Base-by-base conservation (phyloP, 331 rosid genomes). In the Saraca asoca region DNA sequence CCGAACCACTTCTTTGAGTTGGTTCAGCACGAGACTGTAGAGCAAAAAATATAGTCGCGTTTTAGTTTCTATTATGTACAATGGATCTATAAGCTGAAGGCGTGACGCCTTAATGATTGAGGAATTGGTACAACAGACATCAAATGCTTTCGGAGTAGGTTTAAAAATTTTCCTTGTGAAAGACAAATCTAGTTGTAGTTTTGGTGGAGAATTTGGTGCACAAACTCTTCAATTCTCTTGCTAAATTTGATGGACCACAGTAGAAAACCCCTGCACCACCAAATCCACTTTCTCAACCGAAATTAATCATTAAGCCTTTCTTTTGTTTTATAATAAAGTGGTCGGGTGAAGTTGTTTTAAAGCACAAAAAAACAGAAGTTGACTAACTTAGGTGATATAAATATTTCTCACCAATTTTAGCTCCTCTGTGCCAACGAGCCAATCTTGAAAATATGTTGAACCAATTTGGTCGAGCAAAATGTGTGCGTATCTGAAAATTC, bases 401-500 rank as follows among this genome's bases (percentile, higher is more conserved):
- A 39, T 63, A 73, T 15, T 8, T 50, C 94, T 85, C 76, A 91
- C 97, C 97, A 54, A 91, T 86, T 68, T 79, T 83, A 53, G 84
- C 83, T 88, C 82, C 85, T 72, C 59, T 82, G 50, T 91, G 97
- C 69, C 73, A 72, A 29, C 74, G 76, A 76, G 87, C 87, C 84
- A 91, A 66, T 58, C 71, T 87, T 35, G 96, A 83, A 79, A 91
- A 88, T 83, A 86, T 86, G 83, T 58, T 70, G 78, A 62, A 75
- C 97, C 97, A 91, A 62, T 86, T 83, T 62, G 97, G 97, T 17
- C 96, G 58, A 24, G 85, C 81, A 79, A 91, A 91, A 76, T 86
- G 96, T 18, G 97, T 91, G 43, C 67, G 85, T 33, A 86, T 90
- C 97, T 91, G 82, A 38, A 78, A 79, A 38, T 39, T 58, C 18